phyloP scores from a whole-genome alignment of 768 basidiomycete species.

The Lactarius sanguifluus region DNA sequence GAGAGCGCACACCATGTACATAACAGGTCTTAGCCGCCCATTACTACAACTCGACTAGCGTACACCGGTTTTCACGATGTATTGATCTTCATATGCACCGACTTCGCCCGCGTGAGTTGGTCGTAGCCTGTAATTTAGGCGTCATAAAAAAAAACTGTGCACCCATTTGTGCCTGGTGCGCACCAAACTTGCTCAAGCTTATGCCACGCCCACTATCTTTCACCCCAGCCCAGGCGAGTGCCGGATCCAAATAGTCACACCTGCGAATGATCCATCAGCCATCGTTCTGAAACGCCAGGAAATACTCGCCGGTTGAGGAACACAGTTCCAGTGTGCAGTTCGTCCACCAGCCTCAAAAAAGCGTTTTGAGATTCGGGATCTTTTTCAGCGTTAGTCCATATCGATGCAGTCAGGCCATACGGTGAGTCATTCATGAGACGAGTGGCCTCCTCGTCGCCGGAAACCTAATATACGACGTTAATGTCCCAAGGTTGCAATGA shows the following conservation, averaged over 20 bases:
- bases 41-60: background rate
- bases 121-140: slow-evolving; percentile 66
- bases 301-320: slow-evolving; percentile 75
- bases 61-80: slow-evolving; percentile 36
- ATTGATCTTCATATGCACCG: slow-evolving; percentile 79
- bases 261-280: slow-evolving; percentile 38
- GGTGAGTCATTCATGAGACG: slow-evolving; percentile 93
- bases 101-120: slow-evolving; percentile 79
- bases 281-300: background rate
- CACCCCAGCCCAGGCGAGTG: slow-evolving; percentile 91
- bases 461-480: slow-evolving; percentile 47
- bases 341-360: slow-evolving; percentile 67
- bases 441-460: slow-evolving; percentile 85
- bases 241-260: slow-evolving; percentile 90
- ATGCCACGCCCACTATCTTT: slow-evolving; percentile 92
- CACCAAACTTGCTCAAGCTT: slow-evolving; percentile 87
- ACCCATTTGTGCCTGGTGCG: slow-evolving; percentile 30
- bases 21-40: background rate
- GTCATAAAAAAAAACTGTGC: slow-evolving; percentile 11
- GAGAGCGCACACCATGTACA: background rate
- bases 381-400: slow-evolving; percentile 81
- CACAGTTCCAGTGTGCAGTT: slow-evolving; percentile 87
- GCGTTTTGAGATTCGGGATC: slow-evolving; percentile 62
- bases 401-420: slow-evolving; percentile 90
- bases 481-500: background rate